Percentiles rank a stretch among this genome's conserved stretches.
Evolutionary conservation across 345 rosid species (phyloP).

Genomic region (Syzygium grande): DNA sequence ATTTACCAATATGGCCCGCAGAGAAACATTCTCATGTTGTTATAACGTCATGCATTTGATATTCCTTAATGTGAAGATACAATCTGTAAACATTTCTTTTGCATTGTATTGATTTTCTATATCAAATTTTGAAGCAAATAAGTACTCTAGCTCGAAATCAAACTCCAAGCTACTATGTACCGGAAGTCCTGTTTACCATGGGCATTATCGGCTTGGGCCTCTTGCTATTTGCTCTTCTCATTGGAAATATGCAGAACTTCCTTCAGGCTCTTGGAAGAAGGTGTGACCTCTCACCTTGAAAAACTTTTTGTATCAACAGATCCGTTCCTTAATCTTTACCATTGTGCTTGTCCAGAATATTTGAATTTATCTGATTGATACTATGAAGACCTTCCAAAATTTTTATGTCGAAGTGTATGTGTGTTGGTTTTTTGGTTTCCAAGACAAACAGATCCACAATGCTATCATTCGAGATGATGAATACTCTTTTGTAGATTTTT

Average conservation of each 20-base stretch:
- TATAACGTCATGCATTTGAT: background rate
- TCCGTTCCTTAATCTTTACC: background rate
- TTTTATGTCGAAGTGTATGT: background rate
- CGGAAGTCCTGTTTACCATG: conserved; percentile 88
- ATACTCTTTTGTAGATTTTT: background rate
- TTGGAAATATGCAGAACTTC: conserved; percentile 93
- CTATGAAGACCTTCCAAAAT: background rate
- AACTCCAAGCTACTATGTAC: conserved; percentile 58
- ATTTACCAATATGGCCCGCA: background rate
- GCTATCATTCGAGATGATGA: background rate
- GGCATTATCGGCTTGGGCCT: conserved; percentile 74
- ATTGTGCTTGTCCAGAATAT: background rate
- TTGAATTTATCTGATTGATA: background rate
- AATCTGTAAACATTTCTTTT: background rate
- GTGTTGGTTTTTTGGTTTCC: background rate
- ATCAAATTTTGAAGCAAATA: conserved; percentile 57
- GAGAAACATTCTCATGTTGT: background rate
- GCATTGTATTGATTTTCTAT: background rate
- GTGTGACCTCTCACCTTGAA: conserved; percentile 14
- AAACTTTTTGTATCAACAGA: background rate
- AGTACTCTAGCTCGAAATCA: conserved; percentile 90
- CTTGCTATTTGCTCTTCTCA: conserved; percentile 82
- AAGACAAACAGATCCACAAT: background rate
- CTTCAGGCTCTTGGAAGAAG: conserved; percentile 80
- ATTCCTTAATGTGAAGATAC: background rate